A percentile compares a stretch with the other conserved stretches of the same genome.
Conservation (phyloP, 768 basidiomycete species). For the Roridomyces roridus region DNA sequence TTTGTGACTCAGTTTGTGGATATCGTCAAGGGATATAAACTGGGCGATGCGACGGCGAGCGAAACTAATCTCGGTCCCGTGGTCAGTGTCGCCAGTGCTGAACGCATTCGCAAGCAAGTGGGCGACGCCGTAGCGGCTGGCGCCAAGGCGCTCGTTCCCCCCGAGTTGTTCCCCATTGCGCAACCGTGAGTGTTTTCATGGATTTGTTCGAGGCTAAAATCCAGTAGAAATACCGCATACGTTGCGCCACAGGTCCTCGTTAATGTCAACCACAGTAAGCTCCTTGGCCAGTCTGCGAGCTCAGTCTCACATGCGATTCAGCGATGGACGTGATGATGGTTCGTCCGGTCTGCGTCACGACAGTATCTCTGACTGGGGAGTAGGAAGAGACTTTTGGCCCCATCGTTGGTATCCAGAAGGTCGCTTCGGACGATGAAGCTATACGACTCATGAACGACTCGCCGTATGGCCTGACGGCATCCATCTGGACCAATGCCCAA, state of each 20-base stretch:
- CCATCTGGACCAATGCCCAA: constrained; percentile 87
- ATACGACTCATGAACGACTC: constrained; percentile 95
- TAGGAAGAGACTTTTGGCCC: constrained; percentile 95
- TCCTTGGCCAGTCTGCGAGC: background rate
- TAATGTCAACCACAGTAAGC: constrained; percentile 87
- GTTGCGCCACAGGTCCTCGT: constrained; percentile 92
- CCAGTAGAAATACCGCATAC: constrained; percentile 74
- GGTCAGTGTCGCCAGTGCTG: constrained; percentile 85
- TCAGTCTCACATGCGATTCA: constrained; percentile 33
- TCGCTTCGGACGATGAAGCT: constrained; percentile 87
- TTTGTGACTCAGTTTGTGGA: constrained; percentile 81
- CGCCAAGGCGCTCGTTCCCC: constrained; percentile 77
- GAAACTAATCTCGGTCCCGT: constrained; percentile 92
- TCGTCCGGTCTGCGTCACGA: constrained; percentile 7
- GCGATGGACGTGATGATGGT: constrained; percentile 96
- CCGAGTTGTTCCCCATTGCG: constrained; percentile 69
- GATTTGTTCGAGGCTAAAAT: background rate
- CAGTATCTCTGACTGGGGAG: background rate
- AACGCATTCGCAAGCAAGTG: constrained; percentile 86
- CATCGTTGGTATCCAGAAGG: constrained; percentile 91
- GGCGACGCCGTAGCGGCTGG: constrained; percentile 87
- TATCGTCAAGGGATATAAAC: constrained; percentile 77
- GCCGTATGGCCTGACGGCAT: constrained; percentile 91
- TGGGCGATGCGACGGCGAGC: constrained; percentile 82
- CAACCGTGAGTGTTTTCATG: constrained; percentile 57